phyloP scores from a whole-genome alignment of 306 rosid genomes.

The Benincasa hispida region DNA sequence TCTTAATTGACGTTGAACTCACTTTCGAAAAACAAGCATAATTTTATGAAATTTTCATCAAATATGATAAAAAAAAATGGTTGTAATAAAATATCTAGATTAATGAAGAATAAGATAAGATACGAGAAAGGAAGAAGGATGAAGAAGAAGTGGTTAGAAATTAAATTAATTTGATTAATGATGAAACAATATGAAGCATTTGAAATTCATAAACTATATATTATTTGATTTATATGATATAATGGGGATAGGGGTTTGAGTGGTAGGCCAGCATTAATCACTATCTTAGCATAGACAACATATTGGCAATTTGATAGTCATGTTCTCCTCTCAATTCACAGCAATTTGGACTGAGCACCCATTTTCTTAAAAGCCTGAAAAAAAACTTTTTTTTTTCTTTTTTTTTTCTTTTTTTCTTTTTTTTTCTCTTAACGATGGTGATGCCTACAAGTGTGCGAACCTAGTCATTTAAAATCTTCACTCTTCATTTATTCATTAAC shows the following conservation, averaged over 20 bases:
- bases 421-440: not conserved
- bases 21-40: too few relatives aligned
- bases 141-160: too few relatives aligned
- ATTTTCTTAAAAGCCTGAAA: not conserved
- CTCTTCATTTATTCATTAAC: too few relatives aligned
- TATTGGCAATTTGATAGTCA: not conserved
- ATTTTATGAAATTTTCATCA: too few relatives aligned
- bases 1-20: too few relatives aligned
- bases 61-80: too few relatives aligned
- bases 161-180: not conserved
- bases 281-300: not conserved
- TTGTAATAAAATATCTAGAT: too few relatives aligned
- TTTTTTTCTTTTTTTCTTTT: too few relatives aligned
- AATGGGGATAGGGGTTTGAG: not conserved
- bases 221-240: not conserved
- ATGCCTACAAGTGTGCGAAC: not conserved
- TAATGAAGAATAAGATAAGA: not conserved
- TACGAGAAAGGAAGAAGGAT: too few relatives aligned
- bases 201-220: not conserved
- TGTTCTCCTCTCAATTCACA: not conserved
- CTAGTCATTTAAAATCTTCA: not conserved
- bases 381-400: too few relatives aligned
- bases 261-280: not conserved
- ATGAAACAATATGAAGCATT: not conserved
- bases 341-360: not conserved